Percentiles rank a stretch among this genome's conserved stretches.
These are phyloP conservation scores for Lachancea kluyveri DNA, from an alignment of 805 yeast species.

Conservation along the genomic window DNA sequence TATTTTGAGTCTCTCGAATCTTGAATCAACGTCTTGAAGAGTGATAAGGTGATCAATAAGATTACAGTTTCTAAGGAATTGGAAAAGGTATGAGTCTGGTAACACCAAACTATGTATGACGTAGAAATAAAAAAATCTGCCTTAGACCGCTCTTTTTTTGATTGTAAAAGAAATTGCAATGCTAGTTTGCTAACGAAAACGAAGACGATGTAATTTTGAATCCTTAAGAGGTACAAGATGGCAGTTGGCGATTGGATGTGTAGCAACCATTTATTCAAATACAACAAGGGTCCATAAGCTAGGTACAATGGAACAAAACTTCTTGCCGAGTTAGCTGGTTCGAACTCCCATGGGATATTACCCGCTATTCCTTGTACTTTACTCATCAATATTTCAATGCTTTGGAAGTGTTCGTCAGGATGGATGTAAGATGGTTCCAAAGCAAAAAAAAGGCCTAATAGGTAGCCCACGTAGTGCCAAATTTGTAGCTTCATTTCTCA, in stretches of 20 bases:
- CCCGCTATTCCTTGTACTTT: constrained; percentile 10
- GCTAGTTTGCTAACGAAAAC: constrained; percentile 35
- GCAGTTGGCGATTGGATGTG: constrained; percentile 37
- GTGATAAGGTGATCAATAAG: constrained; percentile 35
- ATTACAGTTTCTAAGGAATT: constrained; percentile 67
- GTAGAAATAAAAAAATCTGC: constrained; percentile 34
- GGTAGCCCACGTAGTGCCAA: constrained; percentile 14
- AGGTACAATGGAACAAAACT: constrained; percentile 64
- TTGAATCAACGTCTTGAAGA: constrained; percentile 30
- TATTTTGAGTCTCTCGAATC: constrained; percentile 6
- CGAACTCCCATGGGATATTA: constrained; percentile 81
- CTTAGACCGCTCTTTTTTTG: constrained; percentile 41
- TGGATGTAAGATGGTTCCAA: constrained; percentile 81
- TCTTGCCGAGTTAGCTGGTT: constrained; percentile 42
- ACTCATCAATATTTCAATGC: constrained; percentile 57
- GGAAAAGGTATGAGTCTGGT: constrained; percentile 86
- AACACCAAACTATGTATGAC: constrained; percentile 67
- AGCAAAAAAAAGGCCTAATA: constrained; percentile 43
- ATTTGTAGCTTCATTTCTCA: constrained; percentile 5
- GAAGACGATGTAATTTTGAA: constrained; percentile 37
- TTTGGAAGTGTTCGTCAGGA: constrained; percentile 96
- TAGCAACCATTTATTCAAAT: constrained; percentile 12
- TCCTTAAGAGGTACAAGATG: constrained; percentile 49
- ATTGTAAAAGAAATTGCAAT: constrained; percentile 41
- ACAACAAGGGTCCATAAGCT: constrained; percentile 57